These are phyloP conservation scores for Dictyostelium firmibasis DNA, from an alignment of 78 protist genomes.

Conservation along the genomic window DNA sequence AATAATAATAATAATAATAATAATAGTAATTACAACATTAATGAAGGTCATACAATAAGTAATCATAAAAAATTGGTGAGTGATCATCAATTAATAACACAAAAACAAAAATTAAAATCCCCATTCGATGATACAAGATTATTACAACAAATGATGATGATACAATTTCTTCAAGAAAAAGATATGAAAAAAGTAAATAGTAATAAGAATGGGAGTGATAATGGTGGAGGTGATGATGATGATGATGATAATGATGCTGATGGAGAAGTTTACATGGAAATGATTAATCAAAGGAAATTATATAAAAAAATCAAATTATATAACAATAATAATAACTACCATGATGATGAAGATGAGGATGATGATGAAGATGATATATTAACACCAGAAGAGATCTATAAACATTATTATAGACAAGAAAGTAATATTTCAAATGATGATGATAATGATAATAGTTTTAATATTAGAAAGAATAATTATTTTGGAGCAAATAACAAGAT, in stretches of 20 bases:
- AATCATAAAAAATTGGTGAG: background rate
- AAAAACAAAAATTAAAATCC: constrained; percentile 5
- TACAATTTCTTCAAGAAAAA: background rate
- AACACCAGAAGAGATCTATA: background rate
- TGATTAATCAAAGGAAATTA: background rate
- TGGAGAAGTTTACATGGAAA: background rate
- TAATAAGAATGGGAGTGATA: background rate
- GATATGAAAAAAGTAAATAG: background rate
- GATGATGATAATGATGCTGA: background rate
- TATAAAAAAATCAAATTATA: background rate
- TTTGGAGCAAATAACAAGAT: background rate
- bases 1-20: too few species aligned
- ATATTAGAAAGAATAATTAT: background rate
- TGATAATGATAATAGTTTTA: background rate
- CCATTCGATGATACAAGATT: background rate
- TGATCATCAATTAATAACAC: background rate
- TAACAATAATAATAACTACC: too few species aligned
- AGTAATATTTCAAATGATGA: background rate
- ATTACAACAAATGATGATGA: background rate
- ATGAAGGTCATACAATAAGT: background rate
- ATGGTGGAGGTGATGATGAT: background rate
- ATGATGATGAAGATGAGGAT: background rate
- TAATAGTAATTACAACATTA: too few species aligned
- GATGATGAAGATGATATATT: background rate
- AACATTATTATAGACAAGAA: background rate